phyloP scores from a whole-genome alignment of 2,329 filamentous ascomycete species.

The Corynespora cassiicola region DNA sequence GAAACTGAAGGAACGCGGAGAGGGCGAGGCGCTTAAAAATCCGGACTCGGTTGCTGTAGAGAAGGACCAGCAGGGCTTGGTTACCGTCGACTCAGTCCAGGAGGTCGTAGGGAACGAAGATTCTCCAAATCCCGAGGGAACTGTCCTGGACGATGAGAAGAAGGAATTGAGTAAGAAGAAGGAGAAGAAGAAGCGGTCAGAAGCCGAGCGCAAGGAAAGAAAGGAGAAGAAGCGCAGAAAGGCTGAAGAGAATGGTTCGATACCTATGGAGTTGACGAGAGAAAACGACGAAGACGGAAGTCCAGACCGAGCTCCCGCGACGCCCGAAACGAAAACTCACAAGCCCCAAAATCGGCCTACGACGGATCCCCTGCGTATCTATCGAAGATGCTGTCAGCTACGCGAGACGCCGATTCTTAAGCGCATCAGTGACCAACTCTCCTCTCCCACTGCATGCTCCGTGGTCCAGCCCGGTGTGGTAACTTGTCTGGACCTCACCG shows the following conservation, averaged over 20 bases:
- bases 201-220: slow-evolving; percentile 88
- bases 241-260: slow-evolving; percentile 84
- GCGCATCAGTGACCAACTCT: slow-evolving; percentile 88
- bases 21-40: slow-evolving; percentile 76
- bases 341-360: slow-evolving; percentile 74
- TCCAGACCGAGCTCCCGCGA: slow-evolving; percentile 21
- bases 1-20: slow-evolving; percentile 69
- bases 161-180: slow-evolving; percentile 71
- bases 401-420: slow-evolving; percentile 92
- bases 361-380: slow-evolving; percentile 90
- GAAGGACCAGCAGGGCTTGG: slow-evolving; percentile 58
- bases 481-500: slow-evolving; percentile 80
- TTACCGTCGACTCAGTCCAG: slow-evolving; percentile 32
- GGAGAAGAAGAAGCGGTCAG: slow-evolving; percentile 94
- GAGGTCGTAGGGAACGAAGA: slow-evolving; percentile 52
- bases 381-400: slow-evolving; percentile 91
- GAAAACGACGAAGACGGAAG: slow-evolving; percentile 59
- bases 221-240: slow-evolving; percentile 87
- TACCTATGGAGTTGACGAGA: slow-evolving; percentile 82
- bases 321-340: slow-evolving; percentile 27
- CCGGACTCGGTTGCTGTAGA: slow-evolving; percentile 62
- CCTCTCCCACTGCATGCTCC: slow-evolving; percentile 70
- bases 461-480: slow-evolving; percentile 75
- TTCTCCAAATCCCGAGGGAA: slow-evolving; percentile 48
- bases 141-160: slow-evolving; percentile 40